Evolutionary conservation across 176 grass and related monocot genomes (phyloP).

Genomic region (Avena insularis): DNA sequence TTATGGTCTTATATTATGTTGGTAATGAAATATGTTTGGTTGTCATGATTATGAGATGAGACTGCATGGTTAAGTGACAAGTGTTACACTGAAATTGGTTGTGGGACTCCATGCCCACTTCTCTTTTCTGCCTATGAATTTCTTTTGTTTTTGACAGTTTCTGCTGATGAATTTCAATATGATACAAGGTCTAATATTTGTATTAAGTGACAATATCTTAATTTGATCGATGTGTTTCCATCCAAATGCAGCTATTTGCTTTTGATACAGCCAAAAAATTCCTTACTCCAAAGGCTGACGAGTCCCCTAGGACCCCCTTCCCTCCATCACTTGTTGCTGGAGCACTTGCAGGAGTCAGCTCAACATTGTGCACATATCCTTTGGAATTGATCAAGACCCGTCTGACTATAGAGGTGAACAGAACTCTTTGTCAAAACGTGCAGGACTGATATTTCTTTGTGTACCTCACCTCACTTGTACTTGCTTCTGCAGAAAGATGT

Average conservation of each 20-base stretch:
- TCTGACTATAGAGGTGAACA: constrained; percentile 88
- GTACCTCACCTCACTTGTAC: constrained; percentile 5
- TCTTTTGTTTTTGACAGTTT: neutral
- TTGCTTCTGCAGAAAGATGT: constrained; percentile 79
- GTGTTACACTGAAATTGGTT: neutral
- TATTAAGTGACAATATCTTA: neutral
- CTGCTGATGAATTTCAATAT: constrained; percentile 8
- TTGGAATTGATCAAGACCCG: constrained; percentile 94
- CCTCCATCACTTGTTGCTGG: constrained; percentile 83
- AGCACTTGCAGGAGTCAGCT: constrained; percentile 96
- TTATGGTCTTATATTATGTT: neutral
- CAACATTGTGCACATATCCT: constrained; percentile 97
- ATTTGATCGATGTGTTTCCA: constrained; percentile 7
- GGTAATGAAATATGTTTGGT: neutral
- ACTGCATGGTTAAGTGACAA: neutral
- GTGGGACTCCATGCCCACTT: neutral
- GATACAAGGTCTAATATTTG: constrained; percentile 4
- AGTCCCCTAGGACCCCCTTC: constrained; percentile 63
- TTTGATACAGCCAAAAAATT: constrained; percentile 96
- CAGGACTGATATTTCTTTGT: constrained; percentile 7
- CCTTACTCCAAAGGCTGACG: constrained; percentile 75
- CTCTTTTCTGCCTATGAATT: neutral
- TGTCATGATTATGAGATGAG: neutral
- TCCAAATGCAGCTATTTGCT: constrained; percentile 81
- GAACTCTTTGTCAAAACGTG: neutral